Base-by-base conservation (phyloP, 805 yeast species). In the Starmerella cellae region DNA sequence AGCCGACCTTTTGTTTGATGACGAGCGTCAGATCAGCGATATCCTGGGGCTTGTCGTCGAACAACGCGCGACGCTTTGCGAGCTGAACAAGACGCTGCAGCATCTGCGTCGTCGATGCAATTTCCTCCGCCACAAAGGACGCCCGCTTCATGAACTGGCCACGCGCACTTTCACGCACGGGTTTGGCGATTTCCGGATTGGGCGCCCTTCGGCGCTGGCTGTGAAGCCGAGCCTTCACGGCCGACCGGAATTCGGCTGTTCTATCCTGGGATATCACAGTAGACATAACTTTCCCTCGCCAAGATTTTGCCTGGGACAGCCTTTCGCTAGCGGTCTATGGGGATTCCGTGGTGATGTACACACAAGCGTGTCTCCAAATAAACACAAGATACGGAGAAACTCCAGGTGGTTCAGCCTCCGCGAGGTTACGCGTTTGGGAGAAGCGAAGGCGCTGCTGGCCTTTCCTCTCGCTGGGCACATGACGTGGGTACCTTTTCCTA, bases 1-100 rank as follows among this genome's bases (percentile, higher is more conserved):
- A 75, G 57, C 85, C 77, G 39, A 91, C 77, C 55, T 82, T 94
- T 60, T 91, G 96, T 53, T 74, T 73, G 50, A 73, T 72, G 33
- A 85, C 79, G 52, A 78, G 82, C 0, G 98, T 87, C 49, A 91
- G 67, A 60, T 91, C 95, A 18, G 87, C 82, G 49, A 91, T 83
- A 57, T 91, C 97, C 14, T 83, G 78, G 1, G 97, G 96, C 51
- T 81, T 78, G 61, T 91, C 98, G 56, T 87, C 95, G 51, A 91
- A 83, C 57, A 88, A 63, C 17, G 95, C 94, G 58, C 85, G 87
- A 53, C 85, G 69, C 60, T 81, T 84, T 3, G 98, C 96, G 50
- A 91, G 62, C 50, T 70, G 66, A 2, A 97, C 95, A 41, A 91
- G 67, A 54, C 84, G 78, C 30, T 80, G 75, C 43, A 91, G 66